phyloP scores from a whole-genome alignment of 139 green algal genomes.

The Chlamydomonas asymmetrica region DNA sequence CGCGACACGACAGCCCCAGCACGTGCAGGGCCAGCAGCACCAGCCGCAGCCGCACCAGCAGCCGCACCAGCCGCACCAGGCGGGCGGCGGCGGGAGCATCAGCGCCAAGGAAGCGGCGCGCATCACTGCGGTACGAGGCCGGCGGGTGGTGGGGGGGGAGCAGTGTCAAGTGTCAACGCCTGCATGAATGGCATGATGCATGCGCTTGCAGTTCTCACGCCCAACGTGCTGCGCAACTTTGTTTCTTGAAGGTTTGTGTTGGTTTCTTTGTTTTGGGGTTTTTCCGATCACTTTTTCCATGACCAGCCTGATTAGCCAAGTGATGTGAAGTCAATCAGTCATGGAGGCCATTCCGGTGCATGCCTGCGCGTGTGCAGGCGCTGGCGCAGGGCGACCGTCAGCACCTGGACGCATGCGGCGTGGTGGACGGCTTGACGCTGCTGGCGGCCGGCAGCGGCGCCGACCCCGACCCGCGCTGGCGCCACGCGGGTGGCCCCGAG shows the following conservation, averaged over 20 bases:
- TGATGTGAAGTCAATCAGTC: too few species aligned
- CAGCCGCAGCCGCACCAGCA: background rate
- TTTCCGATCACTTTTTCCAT: background rate
- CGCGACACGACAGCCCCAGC: constrained; percentile 7
- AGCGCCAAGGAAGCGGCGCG: background rate
- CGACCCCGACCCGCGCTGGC: constrained; percentile 49
- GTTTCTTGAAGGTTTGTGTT: background rate
- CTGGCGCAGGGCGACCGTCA: background rate
- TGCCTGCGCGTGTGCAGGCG: background rate
- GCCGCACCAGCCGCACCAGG: background rate
- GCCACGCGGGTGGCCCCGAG: constrained; percentile 79
- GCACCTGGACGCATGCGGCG: background rate
- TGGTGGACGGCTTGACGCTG: constrained; percentile 16
- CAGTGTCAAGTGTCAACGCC: too few species aligned
- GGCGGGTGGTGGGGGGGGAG: too few species aligned
- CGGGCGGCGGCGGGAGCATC: too few species aligned
- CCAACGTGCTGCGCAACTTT: constrained; percentile 1
- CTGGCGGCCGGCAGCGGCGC: constrained; percentile 43
- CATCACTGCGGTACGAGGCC: background rate
- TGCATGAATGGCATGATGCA: too few species aligned
- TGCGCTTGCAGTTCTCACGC: too few species aligned
- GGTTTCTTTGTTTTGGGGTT: background rate
- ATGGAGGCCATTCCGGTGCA: background rate
- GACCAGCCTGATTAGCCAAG: too few species aligned
- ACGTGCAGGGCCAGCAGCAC: background rate